Percentiles rank a stretch among this genome's conserved stretches.
phyloP scores from a whole-genome alignment of 257 asterid species.

The Lycium barbarum region DNA sequence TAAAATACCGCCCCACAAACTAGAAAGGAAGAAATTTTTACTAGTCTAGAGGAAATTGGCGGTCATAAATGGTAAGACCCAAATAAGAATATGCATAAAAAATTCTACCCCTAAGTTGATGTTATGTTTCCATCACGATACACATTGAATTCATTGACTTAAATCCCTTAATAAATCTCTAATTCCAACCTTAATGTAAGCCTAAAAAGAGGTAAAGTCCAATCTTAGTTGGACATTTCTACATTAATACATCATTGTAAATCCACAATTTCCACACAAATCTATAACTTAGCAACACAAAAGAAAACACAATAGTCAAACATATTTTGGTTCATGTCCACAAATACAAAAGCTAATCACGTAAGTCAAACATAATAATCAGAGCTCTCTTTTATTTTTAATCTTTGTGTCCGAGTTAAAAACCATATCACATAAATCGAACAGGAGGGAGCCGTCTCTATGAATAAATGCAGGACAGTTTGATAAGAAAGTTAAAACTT shows the following conservation, averaged over 20 bases:
- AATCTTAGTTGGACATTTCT: background rate
- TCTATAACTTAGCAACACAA: background rate
- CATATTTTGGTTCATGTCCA: background rate
- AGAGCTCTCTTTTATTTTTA: background rate
- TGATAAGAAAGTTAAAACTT: too few species aligned
- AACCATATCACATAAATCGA: background rate
- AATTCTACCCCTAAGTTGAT: too few species aligned
- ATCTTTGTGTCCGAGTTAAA: background rate
- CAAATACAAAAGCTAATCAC: background rate
- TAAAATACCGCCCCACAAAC: too few species aligned
- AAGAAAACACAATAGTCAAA: background rate
- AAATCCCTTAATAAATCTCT: too few species aligned
- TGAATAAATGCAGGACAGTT: background rate
- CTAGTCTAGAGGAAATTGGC: background rate
- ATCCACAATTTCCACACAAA: background rate
- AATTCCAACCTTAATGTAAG: too few species aligned
- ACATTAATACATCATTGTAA: background rate
- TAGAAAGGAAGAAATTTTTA: too few species aligned
- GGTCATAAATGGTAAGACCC: background rate
- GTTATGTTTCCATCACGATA: too few species aligned
- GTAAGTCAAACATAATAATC: background rate
- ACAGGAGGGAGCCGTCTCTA: too few species aligned
- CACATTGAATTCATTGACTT: too few species aligned
- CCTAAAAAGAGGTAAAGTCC: background rate
- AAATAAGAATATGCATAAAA: too few species aligned